Evolutionary conservation across 164 flowering plant genomes (phyloP).

Genomic region (Warburgia ugandensis): DNA sequence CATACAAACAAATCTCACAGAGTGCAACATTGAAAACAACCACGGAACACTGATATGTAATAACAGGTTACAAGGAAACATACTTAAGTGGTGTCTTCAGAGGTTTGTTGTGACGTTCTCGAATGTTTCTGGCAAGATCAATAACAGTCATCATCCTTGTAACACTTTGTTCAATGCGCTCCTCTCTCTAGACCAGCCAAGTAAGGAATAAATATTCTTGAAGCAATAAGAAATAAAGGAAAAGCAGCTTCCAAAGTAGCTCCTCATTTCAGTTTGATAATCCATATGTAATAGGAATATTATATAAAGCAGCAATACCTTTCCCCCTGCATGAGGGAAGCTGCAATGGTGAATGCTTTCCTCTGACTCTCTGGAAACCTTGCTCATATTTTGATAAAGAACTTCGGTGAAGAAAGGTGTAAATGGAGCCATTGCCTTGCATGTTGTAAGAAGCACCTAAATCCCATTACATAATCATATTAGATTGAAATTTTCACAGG

Average conservation of each 20-base stretch:
- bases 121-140: slow-evolving; percentile 93
- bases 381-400: slow-evolving; percentile 81
- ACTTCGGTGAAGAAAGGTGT: slow-evolving; percentile 98
- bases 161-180: slow-evolving; percentile 89
- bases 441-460: slow-evolving; percentile 83
- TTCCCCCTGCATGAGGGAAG: slow-evolving; percentile 66
- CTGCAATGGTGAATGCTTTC: slow-evolving; percentile 84
- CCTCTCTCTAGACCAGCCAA: slow-evolving; percentile 68
- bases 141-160: slow-evolving; percentile 89
- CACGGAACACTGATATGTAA: too few relatives aligned
- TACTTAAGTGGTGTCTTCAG: slow-evolving; percentile 87
- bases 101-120: slow-evolving; percentile 91
- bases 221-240: neutral
- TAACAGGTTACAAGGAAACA: slow-evolving; percentile 2
- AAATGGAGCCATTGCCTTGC: slow-evolving; percentile 97
- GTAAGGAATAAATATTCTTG: too few relatives aligned
- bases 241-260: neutral
- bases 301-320: slow-evolving; percentile 32
- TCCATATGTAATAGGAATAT: neutral
- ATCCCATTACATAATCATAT: slow-evolving; percentile 3
- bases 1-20: neutral
- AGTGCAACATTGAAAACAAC: too few relatives aligned
- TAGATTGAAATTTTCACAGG: neutral
- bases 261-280: neutral
- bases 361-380: slow-evolving; percentile 52